phyloP scores from a whole-genome alignment of 2,329 filamentous ascomycete species.

The Teratosphaeria viscida region DNA sequence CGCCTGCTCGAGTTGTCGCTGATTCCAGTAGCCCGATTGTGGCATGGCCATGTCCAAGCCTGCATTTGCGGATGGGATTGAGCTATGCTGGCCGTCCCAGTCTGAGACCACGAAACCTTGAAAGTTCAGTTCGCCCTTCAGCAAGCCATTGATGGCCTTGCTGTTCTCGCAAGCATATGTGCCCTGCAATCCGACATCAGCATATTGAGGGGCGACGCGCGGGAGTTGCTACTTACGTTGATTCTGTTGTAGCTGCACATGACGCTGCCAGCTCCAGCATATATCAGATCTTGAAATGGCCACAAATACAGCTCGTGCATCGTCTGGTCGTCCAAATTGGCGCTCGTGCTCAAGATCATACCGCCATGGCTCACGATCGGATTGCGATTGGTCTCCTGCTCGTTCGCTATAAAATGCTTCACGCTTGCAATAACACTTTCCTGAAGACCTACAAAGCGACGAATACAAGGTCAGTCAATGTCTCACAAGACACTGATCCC shows the following conservation, averaged over 20 bases:
- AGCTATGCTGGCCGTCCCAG: constrained; percentile 54
- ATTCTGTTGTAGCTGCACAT: constrained; percentile 28
- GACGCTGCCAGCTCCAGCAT: constrained; percentile 36
- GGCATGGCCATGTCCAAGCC: constrained; percentile 65
- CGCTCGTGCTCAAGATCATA: constrained; percentile 24
- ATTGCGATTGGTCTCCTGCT: constrained; percentile 43
- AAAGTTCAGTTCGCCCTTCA: constrained; percentile 66
- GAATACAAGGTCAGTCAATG: background rate
- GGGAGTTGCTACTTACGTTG: constrained; percentile 6
- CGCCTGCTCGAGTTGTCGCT: constrained; percentile 40
- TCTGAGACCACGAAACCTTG: constrained; percentile 63
- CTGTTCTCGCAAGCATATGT: constrained; percentile 59
- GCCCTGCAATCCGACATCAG: constrained; percentile 24
- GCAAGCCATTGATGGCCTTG: constrained; percentile 55
- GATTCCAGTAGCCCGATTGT: constrained; percentile 24
- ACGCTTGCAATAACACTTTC: constrained; percentile 47
- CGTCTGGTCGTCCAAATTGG: constrained; percentile 51
- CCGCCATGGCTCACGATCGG: constrained; percentile 16
- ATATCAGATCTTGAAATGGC: constrained; percentile 41
- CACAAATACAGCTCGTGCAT: constrained; percentile 60
- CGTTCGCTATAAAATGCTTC: constrained; percentile 50
- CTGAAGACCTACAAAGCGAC: constrained; percentile 32
- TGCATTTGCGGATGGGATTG: constrained; percentile 48
- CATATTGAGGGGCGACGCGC: background rate
- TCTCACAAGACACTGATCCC: background rate